These are phyloP conservation scores for Penicillium bialowiezense DNA, from an alignment of 495 filamentous ascomycete species.

Conservation along the genomic window DNA sequence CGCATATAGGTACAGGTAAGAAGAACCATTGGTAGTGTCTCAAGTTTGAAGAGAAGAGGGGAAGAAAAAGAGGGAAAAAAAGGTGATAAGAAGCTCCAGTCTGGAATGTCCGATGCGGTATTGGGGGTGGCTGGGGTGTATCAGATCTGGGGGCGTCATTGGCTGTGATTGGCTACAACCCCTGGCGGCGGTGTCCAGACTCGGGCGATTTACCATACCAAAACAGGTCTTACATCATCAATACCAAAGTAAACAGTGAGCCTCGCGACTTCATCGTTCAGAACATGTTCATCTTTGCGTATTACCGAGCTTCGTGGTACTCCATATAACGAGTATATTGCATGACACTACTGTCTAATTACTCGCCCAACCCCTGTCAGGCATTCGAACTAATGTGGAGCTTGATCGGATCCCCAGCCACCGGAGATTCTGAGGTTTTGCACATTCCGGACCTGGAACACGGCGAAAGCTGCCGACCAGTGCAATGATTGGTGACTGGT, in stretches of 20 bases:
- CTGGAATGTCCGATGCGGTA: slow-evolving; percentile 24
- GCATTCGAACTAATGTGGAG: slow-evolving; percentile 21
- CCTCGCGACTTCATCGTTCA: neutral
- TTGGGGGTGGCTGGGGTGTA: slow-evolving; percentile 27
- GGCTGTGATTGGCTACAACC: slow-evolving; percentile 16
- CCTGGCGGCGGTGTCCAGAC: slow-evolving; percentile 20
- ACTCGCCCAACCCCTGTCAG: slow-evolving; percentile 11
- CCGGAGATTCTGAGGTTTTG: slow-evolving; percentile 18
- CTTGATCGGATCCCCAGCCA: slow-evolving; percentile 28
- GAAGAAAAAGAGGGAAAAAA: slow-evolving; percentile 11
- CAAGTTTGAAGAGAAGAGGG: slow-evolving; percentile 7
- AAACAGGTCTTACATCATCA: slow-evolving; percentile 11
- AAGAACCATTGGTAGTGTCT: slow-evolving; percentile 10
- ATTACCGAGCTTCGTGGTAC: too few species aligned
- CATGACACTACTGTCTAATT: neutral
- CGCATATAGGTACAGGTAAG: neutral
- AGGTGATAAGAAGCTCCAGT: slow-evolving; percentile 14
- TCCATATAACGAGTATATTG: neutral
- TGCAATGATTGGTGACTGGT: slow-evolving; percentile 23
- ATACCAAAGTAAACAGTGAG: neutral
- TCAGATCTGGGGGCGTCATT: slow-evolving; percentile 9
- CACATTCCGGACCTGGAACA: slow-evolving; percentile 18
- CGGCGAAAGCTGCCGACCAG: slow-evolving; percentile 3
- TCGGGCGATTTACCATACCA: slow-evolving; percentile 10
- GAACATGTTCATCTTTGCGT: neutral